A percentile compares a stretch with the other conserved stretches of the same genome.
phyloP scores from a whole-genome alignment of 805 yeast genomes.

The Schwanniomyces yamadae region DNA sequence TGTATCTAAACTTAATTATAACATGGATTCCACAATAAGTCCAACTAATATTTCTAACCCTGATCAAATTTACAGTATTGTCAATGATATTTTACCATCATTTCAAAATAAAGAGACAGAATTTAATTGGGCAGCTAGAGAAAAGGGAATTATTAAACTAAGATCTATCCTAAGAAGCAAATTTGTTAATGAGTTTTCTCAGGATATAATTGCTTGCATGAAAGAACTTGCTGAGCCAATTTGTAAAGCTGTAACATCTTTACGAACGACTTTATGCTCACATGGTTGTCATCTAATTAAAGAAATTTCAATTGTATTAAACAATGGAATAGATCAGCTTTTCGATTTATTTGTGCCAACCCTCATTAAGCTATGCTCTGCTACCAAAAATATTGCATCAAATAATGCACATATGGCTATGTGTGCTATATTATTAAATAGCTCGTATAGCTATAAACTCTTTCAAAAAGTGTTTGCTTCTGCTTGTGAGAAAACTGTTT shows the following conservation, averaged over 20 bases:
- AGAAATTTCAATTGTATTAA: slow-evolving; percentile 53
- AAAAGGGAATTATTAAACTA: slow-evolving; percentile 54
- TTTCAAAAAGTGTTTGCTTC: slow-evolving; percentile 50
- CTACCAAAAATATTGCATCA: slow-evolving; percentile 64
- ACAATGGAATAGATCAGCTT: slow-evolving; percentile 42
- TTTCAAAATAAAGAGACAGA: slow-evolving; percentile 84
- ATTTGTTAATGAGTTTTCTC: slow-evolving; percentile 36
- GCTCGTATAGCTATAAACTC: slow-evolving; percentile 52
- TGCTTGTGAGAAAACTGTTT: slow-evolving; percentile 66
- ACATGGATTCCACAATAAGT: slow-evolving; percentile 36
- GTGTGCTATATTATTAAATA: slow-evolving; percentile 53
- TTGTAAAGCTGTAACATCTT: slow-evolving; percentile 62
- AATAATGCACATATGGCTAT: slow-evolving; percentile 55
- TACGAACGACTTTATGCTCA: slow-evolving; percentile 79
- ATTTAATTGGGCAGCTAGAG: slow-evolving; percentile 78
- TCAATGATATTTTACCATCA: slow-evolving; percentile 19
- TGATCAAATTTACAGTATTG: slow-evolving; percentile 16
- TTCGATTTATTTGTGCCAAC: slow-evolving; percentile 50
- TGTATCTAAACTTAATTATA: slow-evolving; percentile 23
- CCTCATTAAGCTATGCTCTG: slow-evolving; percentile 52
- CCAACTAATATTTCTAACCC: slow-evolving; percentile 28
- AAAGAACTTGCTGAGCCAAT: slow-evolving; percentile 50
- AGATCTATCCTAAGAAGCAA: slow-evolving; percentile 65
- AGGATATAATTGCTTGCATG: slow-evolving; percentile 32
- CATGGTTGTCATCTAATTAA: slow-evolving; percentile 76